phyloP scores from a whole-genome alignment of 371 early-diverging fungal genomes.

The Circinella umbellata region DNA sequence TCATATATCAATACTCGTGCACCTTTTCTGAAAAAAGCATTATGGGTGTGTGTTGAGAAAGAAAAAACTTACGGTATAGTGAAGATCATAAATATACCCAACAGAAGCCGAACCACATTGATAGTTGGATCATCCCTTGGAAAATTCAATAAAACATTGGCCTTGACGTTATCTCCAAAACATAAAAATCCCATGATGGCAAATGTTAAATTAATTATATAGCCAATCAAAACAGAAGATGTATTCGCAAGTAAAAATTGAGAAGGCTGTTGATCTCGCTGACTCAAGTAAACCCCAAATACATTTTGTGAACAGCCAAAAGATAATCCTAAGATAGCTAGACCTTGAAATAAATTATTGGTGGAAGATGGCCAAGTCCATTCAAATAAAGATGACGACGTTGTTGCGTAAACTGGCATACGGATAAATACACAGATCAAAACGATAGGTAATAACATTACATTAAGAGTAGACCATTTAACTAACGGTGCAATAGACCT shows the following conservation, averaged over 20 bases:
- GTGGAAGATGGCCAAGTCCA: constrained; percentile 24
- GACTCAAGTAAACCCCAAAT: constrained; percentile 49
- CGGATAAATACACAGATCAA: constrained; percentile 48
- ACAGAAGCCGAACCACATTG: constrained; percentile 47
- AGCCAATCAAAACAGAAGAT: constrained; percentile 42
- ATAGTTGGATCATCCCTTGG: constrained; percentile 50
- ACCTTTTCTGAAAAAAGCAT: not conserved
- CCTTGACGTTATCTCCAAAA: constrained; percentile 55
- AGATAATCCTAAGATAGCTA: constrained; percentile 58
- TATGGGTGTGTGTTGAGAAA: not conserved
- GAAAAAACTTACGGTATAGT: constrained; percentile 47
- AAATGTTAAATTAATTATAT: constrained; percentile 54
- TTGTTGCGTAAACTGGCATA: constrained; percentile 50
- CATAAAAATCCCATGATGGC: constrained; percentile 56
- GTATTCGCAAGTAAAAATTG: constrained; percentile 46
- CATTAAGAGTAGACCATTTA: constrained; percentile 51
- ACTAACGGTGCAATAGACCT: constrained; percentile 56
- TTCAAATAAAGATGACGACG: constrained; percentile 38
- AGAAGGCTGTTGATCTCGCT: constrained; percentile 37
- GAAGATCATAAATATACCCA: constrained; percentile 55
- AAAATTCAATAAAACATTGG: constrained; percentile 59
- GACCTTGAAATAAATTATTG: constrained; percentile 32
- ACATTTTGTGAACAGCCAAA: constrained; percentile 60
- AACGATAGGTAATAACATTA: constrained; percentile 48
- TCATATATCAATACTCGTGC: not conserved